Base-by-base conservation (phyloP, 257 asterid species). In the Solanum commersonii region DNA sequence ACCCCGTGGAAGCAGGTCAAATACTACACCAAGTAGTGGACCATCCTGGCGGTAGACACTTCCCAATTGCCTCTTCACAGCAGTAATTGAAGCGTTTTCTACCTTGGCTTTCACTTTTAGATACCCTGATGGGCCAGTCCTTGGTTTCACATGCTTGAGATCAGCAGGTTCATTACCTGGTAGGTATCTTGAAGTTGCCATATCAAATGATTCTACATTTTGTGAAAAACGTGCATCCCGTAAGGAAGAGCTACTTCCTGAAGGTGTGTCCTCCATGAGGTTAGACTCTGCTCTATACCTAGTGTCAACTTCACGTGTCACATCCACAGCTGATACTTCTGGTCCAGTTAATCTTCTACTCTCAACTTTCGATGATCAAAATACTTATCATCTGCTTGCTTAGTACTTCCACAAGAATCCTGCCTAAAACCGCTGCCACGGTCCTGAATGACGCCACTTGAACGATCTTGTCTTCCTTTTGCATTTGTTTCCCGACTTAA, bases 381-480 rank as follows among this genome's bases (percentile, higher is more conserved):
- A 88, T 90, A 90, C 85, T 85, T 88, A 77, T 89, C 94, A 71
- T 93, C 94, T 16, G 93, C 98, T 90, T 90, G 95, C 86, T 95
- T 96, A 59, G 98, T 94, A 95, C 99, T 97, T 76, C 99, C 98
- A 87, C 99, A 96, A 13, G 99, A 97, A 91, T 97, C 99, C 93
- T 96, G 98, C 92, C 91, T 94, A 59, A 89, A 93, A 88, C 98
- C 98, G 88, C 98, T 95, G 84, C 95, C 99, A 31, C 90, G 96
- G 87, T 95, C 99, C 89, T 94, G 98, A 87, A 95, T 85, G 67
- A 92, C 92, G 37, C 95, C 96, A n/a, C 97, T 95, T 37, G 95
- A 95, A 37, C 93, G 93, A 83, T 95, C 98, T 88, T 94, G 98
- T 87, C 88, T 92, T 90, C 93, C 93, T 73, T 84, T 87, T 86